Percentiles rank a stretch among this genome's conserved stretches.
Evolutionary conservation across 108 stramenopile genomes (phyloP).

Genomic region (Asterionellopsis glacialis): DNA sequence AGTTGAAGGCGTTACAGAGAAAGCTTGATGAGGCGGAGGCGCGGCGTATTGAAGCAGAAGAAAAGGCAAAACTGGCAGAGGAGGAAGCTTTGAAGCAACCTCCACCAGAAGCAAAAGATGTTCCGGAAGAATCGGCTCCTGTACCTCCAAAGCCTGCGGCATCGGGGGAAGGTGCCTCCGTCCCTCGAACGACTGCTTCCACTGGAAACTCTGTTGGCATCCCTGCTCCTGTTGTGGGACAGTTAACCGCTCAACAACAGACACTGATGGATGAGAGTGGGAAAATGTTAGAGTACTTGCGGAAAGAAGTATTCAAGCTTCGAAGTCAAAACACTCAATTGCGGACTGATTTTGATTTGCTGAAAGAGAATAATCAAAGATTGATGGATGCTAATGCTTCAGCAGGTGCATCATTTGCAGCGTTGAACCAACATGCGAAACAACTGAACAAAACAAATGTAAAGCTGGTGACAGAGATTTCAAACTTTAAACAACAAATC

Average conservation of each 20-base stretch:
- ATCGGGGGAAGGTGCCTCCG: constrained; percentile 7
- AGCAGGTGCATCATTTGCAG: constrained; percentile 62
- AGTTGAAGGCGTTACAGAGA: constrained; percentile 44
- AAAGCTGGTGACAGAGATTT: constrained; percentile 37
- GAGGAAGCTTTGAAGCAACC: constrained; percentile 28
- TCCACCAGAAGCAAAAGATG: too few relatives aligned
- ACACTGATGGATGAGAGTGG: constrained; percentile 75
- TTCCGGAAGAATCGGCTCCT: constrained; percentile 16
- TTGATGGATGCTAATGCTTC: constrained; percentile 73
- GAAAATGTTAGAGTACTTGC: constrained; percentile 64
- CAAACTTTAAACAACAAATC: constrained; percentile 21
- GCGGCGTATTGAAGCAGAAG: constrained; percentile 44
- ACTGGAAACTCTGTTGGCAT: background rate
- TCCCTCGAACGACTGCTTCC: constrained; percentile 11
- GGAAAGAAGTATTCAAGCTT: constrained; percentile 62
- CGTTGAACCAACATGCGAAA: constrained; percentile 68
- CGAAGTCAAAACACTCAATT: constrained; percentile 50
- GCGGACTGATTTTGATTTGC: constrained; percentile 51
- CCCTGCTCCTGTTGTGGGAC: background rate
- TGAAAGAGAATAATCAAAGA: constrained; percentile 63
- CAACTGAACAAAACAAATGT: constrained; percentile 45
- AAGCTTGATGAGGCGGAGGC: constrained; percentile 68
- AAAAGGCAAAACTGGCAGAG: constrained; percentile 27
- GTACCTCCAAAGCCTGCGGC: constrained; percentile 3
- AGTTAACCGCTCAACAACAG: constrained; percentile 28